Conservation (phyloP, 2,329 filamentous ascomycete genomes). For the Albifimbria verrucaria region DNA sequence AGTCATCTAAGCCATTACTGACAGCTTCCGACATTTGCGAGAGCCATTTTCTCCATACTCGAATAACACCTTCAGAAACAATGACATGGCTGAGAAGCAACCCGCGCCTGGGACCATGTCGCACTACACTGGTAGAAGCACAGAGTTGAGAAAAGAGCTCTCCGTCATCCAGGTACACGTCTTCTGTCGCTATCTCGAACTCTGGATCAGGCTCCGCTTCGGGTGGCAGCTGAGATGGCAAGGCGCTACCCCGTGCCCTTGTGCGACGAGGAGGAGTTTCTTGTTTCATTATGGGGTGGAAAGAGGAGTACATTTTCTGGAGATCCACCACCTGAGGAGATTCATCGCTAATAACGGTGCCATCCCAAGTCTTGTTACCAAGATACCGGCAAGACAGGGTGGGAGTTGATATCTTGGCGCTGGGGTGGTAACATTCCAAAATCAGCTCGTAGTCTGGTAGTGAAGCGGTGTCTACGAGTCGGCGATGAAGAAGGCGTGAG, state of each 20-base stretch:
- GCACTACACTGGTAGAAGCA: slow-evolving; percentile 64
- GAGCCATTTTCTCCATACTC: slow-evolving; percentile 73
- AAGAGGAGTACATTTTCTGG: slow-evolving; percentile 63
- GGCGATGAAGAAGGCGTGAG: slow-evolving; percentile 60
- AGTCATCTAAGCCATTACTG: neutral
- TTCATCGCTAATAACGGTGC: slow-evolving; percentile 4
- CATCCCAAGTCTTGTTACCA: slow-evolving; percentile 42
- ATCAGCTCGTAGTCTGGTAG: slow-evolving; percentile 55
- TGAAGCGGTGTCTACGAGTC: slow-evolving; percentile 43
- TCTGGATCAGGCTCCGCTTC: slow-evolving; percentile 20
- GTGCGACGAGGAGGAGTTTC: slow-evolving; percentile 33
- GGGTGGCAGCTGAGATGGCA: slow-evolving; percentile 19
- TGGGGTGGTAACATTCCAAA: slow-evolving; percentile 76
- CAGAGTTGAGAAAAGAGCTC: slow-evolving; percentile 76
- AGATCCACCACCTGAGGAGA: slow-evolving; percentile 35
- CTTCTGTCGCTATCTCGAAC: slow-evolving; percentile 49
- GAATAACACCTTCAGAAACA: slow-evolving; percentile 64
- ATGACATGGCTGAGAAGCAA: slow-evolving; percentile 63
- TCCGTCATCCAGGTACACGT: slow-evolving; percentile 62
- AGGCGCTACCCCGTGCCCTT: neutral
- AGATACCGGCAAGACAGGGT: slow-evolving; percentile 65
- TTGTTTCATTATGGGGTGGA: slow-evolving; percentile 60
- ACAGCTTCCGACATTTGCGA: slow-evolving; percentile 31
- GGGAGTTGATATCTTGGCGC: slow-evolving; percentile 64
- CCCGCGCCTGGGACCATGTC: slow-evolving; percentile 57